Base-by-base conservation (phyloP, 768 basidiomycete species). In the Boletellus ananiceps region DNA sequence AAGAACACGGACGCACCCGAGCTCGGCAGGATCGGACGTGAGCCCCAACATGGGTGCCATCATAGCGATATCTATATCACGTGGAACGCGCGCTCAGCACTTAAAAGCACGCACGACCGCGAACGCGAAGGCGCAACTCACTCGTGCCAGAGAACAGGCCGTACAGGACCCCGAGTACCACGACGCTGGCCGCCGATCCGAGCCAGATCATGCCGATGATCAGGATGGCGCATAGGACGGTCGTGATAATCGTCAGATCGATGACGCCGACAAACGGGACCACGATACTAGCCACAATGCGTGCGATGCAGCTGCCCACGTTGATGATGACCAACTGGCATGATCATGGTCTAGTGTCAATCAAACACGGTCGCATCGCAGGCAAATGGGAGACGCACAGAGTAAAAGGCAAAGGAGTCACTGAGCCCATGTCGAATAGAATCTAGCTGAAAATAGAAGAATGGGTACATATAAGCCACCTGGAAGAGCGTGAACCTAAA, bases 371-470 rank as follows among this genome's bases (percentile, higher is more conserved):
- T 6, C 14, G 37, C 14, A 40, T 14, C 42, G 1, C 29, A 12
- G 25, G 7, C 32, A 43, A 2, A 11, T 33, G 32, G 19, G 19
- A 19, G 13, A 11, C 63, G 27, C 47, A 81, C 82, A 18, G 73
- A 73, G 56, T 82, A 82, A 54, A 83, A 83, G 0, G 82, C 74
- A 14, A 84, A 66, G 19, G 63, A 64, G 1, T 67, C 47, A 36
- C 65, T 57, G 23, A 81, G 65, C 3, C 76, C 76, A 40, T 78
- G 78, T 47, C 68, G 68, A 13, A 80, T 69, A 3, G 81, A 71
- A 40, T 79, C 74, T 6, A 82, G 57, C 55, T 84, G 83, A 16
- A 84, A 65, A 60, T 81, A 83, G 61, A 79, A 83, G 38, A 77
- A 69, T 0, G 81, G 79, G 43, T 75, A 79, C 49, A 71, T 74